Conservation (phyloP, 441 rosid species). For the Adansonia gregorii region DNA sequence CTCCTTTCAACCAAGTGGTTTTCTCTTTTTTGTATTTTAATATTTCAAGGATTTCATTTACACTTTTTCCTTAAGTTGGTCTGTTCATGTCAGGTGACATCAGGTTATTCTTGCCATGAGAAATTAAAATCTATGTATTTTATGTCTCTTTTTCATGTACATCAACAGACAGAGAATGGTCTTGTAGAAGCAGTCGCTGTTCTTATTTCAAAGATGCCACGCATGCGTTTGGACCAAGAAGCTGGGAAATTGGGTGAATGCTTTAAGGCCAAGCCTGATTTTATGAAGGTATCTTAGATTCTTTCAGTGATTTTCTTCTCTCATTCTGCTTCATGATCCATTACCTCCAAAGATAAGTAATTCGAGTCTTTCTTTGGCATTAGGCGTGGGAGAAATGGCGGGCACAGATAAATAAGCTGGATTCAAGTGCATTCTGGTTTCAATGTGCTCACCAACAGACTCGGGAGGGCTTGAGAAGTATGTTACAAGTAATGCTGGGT, state of each 20-base stretch:
- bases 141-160: constrained; percentile 32
- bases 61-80: neutral
- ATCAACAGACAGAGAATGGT: constrained; percentile 84
- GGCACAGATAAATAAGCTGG: constrained; percentile 78
- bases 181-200: constrained; percentile 92
- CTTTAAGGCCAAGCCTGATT: constrained; percentile 84
- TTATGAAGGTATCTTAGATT: constrained; percentile 68
- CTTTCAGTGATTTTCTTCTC: constrained; percentile 15
- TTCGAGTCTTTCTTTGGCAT: constrained; percentile 30
- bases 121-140: constrained; percentile 11
- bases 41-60: neutral
- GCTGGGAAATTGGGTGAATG: constrained; percentile 80
- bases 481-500: constrained; percentile 89
- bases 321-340: constrained; percentile 8
- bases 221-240: constrained; percentile 71
- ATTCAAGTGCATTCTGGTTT: constrained; percentile 83
- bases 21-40: neutral
- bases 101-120: neutral
- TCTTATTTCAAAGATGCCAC: constrained; percentile 92
- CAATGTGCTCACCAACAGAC: constrained; percentile 81
- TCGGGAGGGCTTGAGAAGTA: constrained; percentile 80
- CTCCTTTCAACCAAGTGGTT: neutral
- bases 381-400: constrained; percentile 98
- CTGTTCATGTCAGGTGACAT: neutral
- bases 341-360: constrained; percentile 24